Conservation (phyloP, 345 rosid species). For the Chamaenerion angustifolium region DNA sequence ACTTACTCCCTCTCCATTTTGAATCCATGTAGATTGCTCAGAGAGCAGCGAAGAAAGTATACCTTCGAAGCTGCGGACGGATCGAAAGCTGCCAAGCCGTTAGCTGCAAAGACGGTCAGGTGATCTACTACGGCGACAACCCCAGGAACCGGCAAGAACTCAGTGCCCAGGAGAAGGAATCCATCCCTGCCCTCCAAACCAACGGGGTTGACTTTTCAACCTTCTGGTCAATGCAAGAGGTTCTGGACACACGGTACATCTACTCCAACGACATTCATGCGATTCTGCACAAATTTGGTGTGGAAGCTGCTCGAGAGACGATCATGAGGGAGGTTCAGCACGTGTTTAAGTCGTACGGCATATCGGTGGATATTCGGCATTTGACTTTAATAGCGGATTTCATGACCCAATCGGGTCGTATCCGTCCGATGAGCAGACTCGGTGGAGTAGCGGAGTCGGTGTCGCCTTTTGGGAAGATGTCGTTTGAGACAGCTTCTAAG, state of each 20-base stretch:
- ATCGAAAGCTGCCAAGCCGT: conserved; percentile 39
- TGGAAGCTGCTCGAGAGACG: conserved; percentile 91
- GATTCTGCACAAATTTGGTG: conserved; percentile 63
- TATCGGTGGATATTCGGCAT: conserved; percentile 68
- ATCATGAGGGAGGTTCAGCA: conserved; percentile 72
- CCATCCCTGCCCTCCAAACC: conserved; percentile 56
- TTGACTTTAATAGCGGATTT: conserved; percentile 74
- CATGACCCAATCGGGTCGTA: conserved; percentile 77
- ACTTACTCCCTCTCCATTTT: no score
- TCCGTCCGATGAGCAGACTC: conserved; percentile 84
- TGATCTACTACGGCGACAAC: conserved; percentile 61
- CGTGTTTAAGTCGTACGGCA: conserved; percentile 67
- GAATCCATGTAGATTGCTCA: conserved; percentile 94
- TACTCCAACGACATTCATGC: conserved; percentile 74
- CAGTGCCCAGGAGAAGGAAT: conserved; percentile 32
- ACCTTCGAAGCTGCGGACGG: conserved; percentile 66
- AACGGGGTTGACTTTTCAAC: conserved; percentile 62
- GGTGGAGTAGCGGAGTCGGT: conserved; percentile 76
- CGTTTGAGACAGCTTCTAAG: conserved; percentile 85
- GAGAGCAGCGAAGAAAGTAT: conserved; percentile 69
- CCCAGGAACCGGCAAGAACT: conserved; percentile 50
- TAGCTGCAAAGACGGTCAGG: conserved; percentile 55
- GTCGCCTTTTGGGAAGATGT: conserved; percentile 78
- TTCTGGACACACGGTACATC: conserved; percentile 59
- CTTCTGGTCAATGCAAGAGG: conserved; percentile 56